Evolutionary conservation across 139 green algal genomes (phyloP).

Genomic region (Helicosporidium sp.): DNA sequence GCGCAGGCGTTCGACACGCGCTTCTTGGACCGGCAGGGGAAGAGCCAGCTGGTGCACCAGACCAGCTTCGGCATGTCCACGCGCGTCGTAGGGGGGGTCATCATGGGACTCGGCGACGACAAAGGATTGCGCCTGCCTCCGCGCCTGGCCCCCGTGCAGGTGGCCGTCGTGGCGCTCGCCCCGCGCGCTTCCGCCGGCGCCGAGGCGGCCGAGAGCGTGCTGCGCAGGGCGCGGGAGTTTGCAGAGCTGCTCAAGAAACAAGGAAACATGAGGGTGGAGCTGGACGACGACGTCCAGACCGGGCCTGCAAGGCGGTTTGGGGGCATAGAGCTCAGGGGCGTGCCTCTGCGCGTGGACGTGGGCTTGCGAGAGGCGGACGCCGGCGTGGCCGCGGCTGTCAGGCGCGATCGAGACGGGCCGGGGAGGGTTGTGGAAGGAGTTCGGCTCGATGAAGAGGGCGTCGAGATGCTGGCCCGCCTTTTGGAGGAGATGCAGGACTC

Average conservation of each 20-base stretch:
- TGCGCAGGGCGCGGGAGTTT: slow-evolving; percentile 41
- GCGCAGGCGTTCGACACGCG: slow-evolving; percentile 62
- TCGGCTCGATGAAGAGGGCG: neutral
- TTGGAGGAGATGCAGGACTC: slow-evolving; percentile 37
- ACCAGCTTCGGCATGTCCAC: slow-evolving; percentile 83
- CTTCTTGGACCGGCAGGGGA: slow-evolving; percentile 38
- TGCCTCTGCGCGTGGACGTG: slow-evolving; percentile 72
- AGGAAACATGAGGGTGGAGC: slow-evolving; percentile 59
- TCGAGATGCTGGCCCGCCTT: slow-evolving; percentile 12
- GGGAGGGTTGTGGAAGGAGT: neutral
- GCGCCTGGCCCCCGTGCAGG: slow-evolving; percentile 73
- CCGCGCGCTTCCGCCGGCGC: slow-evolving; percentile 61
- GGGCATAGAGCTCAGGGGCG: slow-evolving; percentile 88
- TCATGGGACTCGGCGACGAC: slow-evolving; percentile 97
- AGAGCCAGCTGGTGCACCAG: slow-evolving; percentile 69
- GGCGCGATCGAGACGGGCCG: too few relatives aligned
- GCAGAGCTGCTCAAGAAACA: too few relatives aligned
- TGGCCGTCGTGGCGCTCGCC: slow-evolving; percentile 81
- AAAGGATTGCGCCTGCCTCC: slow-evolving; percentile 75
- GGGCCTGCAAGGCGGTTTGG: slow-evolving; percentile 90
- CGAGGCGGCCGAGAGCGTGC: too few relatives aligned
- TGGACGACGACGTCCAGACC: slow-evolving; percentile 56
- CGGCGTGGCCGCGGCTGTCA: slow-evolving; percentile 59
- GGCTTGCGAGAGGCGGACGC: slow-evolving; percentile 34
- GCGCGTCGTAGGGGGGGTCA: slow-evolving; percentile 81